phyloP scores from a whole-genome alignment of 176 grass and related monocot genomes.

The Urochloa ruziziensis region DNA sequence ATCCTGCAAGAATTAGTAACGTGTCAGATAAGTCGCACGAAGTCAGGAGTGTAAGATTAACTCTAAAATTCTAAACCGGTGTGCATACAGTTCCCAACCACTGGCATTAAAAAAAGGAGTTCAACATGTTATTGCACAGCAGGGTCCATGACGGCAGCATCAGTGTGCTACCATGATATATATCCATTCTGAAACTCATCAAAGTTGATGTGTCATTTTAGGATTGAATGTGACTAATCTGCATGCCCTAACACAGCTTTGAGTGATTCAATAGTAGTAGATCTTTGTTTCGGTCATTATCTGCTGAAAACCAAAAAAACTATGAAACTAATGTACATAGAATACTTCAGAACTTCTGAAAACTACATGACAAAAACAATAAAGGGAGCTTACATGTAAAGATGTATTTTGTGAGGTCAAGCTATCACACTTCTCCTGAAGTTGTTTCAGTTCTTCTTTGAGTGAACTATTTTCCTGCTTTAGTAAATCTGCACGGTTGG shows the following conservation, averaged over 20 bases:
- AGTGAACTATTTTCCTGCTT: constrained; percentile 65
- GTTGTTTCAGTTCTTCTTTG: constrained; percentile 61
- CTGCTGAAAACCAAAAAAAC: not conserved
- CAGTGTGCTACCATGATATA: not conserved
- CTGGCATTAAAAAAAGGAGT: not conserved
- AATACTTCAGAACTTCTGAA: not conserved
- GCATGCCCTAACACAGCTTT: not conserved
- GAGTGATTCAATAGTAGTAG: not conserved
- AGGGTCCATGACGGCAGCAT: not conserved
- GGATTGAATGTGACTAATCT: not conserved
- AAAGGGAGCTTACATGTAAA: constrained; percentile 52
- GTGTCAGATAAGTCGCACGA: not conserved
- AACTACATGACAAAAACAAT: not conserved
- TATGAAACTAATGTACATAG: not conserved
- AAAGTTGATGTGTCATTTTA: not conserved
- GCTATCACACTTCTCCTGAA: constrained; percentile 50
- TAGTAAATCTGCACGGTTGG: constrained; percentile 50
- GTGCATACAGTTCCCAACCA: constrained; percentile 5
- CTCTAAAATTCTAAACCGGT: not conserved
- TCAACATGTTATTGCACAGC: not conserved
- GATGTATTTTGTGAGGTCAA: constrained; percentile 63
- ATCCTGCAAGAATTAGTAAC: constrained; percentile 39
- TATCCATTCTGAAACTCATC: not conserved
- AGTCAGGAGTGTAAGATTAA: constrained; percentile 3
- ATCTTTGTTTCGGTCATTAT: not conserved